Percentiles rank a stretch among this genome's conserved stretches.
Conservation (phyloP, 1,139 yeast genomes). For the Chernovozyma aurita region DNA sequence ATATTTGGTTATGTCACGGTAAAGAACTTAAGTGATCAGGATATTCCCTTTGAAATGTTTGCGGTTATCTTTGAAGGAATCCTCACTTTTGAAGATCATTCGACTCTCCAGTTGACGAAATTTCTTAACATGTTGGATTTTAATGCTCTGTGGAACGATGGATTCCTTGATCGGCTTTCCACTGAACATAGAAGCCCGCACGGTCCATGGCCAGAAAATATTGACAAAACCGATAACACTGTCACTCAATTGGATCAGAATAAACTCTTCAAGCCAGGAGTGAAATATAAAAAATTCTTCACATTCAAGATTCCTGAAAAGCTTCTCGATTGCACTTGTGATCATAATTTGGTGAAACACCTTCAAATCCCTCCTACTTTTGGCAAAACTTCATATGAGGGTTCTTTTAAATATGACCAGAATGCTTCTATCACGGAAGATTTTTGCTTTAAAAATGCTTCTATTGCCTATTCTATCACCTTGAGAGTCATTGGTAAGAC, state of each 20-base stretch:
- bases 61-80: slow-evolving; percentile 36
- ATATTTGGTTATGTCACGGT: slow-evolving; percentile 37
- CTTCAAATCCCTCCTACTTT: slow-evolving; percentile 34
- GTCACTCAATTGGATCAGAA: slow-evolving; percentile 21
- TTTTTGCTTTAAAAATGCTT: slow-evolving; percentile 27
- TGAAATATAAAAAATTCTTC: slow-evolving; percentile 37
- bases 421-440: slow-evolving; percentile 28
- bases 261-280: slow-evolving; percentile 27
- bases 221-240: slow-evolving; percentile 32
- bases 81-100: slow-evolving; percentile 13
- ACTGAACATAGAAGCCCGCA: slow-evolving; percentile 27
- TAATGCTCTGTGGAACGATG: slow-evolving; percentile 41
- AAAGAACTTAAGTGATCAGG: slow-evolving; percentile 24
- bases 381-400: slow-evolving; percentile 22
- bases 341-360: slow-evolving; percentile 32
- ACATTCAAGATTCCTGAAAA: slow-evolving; percentile 36
- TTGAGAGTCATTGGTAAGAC: slow-evolving; percentile 36
- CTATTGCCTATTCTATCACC: slow-evolving; percentile 32
- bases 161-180: slow-evolving; percentile 24
- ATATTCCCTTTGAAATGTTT: slow-evolving; percentile 38
- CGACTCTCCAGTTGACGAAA: slow-evolving; percentile 8
- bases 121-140: slow-evolving; percentile 40
- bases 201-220: slow-evolving; percentile 11
- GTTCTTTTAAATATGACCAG: slow-evolving; percentile 13
- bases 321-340: slow-evolving; percentile 33